A percentile compares a stretch with the other conserved stretches of the same genome.
phyloP scores from a whole-genome alignment of 768 basidiomycete genomes.

The Mycena venus region DNA sequence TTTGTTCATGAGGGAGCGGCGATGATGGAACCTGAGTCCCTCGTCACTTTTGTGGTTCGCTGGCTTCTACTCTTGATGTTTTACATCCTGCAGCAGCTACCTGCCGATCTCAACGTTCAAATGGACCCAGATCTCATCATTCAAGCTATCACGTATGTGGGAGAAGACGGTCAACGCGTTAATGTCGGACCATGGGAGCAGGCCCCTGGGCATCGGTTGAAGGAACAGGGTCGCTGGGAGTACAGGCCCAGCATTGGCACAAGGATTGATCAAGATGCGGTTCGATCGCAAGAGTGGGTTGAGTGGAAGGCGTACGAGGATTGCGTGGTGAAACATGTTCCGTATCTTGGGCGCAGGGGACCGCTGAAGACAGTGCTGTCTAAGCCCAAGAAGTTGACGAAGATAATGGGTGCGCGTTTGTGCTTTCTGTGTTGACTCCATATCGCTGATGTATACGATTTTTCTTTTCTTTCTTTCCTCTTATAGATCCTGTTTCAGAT shows the following conservation, averaged over 20 bases:
- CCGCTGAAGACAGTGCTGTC: not conserved
- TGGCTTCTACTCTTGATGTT: not conserved
- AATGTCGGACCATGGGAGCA: constrained; percentile 4
- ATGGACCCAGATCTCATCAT: constrained; percentile 12
- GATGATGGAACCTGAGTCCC: not conserved
- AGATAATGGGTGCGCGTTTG: not conserved
- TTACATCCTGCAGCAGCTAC: constrained; percentile 9
- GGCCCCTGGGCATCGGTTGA: not conserved
- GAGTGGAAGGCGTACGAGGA: not conserved
- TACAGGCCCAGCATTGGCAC: not conserved
- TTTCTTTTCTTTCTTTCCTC: not conserved
- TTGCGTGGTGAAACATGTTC: not conserved
- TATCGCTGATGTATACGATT: too few relatives aligned
- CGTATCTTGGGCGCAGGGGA: not conserved
- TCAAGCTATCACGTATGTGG: not conserved
- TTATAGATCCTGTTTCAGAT: not conserved
- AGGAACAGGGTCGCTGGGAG: not conserved
- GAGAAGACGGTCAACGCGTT: not conserved
- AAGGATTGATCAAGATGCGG: not conserved
- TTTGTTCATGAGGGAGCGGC: not conserved
- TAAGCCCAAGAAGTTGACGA: not conserved
- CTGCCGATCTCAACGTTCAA: not conserved
- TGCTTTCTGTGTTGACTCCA: too few relatives aligned
- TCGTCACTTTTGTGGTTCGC: not conserved
- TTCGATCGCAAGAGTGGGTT: not conserved